phyloP scores from a whole-genome alignment of 1,284 basidiomycete genomes.

The Trichosporon sp. region DNA sequence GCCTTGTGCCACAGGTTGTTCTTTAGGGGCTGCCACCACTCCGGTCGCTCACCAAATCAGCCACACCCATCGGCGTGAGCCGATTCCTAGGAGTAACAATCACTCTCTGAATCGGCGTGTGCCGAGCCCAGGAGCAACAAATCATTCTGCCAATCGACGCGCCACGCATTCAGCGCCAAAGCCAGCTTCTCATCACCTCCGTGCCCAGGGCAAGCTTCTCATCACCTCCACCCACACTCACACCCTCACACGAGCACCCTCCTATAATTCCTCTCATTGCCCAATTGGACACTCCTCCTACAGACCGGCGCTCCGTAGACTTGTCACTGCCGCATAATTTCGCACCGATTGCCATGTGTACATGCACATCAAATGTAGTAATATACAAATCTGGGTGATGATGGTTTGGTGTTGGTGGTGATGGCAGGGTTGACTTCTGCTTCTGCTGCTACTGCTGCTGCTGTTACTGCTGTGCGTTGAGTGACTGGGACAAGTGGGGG shows the following conservation, averaged over 20 bases:
- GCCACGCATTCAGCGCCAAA: too few relatives aligned
- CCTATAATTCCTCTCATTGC: neutral
- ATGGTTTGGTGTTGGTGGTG: neutral
- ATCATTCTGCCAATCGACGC: too few relatives aligned
- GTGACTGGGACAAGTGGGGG: neutral
- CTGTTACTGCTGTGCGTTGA: neutral
- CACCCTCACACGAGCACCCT: neutral
- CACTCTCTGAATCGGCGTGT: too few relatives aligned
- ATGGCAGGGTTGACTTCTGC: neutral
- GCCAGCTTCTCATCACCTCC: too few relatives aligned
- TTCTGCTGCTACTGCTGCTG: neutral
- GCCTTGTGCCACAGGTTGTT: too few relatives aligned
- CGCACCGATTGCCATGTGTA: neutral
- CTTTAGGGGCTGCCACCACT: too few relatives aligned
- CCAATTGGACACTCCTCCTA: neutral
- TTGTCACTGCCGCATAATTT: neutral
- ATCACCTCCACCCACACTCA: neutral
- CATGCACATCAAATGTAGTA: slow-evolving; percentile 3
- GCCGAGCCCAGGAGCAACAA: too few relatives aligned
- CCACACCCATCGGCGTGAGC: too few relatives aligned
- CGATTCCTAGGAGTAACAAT: too few relatives aligned
- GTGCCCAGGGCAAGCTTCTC: neutral
- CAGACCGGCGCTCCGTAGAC: neutral
- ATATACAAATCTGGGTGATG: neutral
- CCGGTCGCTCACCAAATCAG: too few relatives aligned